Conservation (phyloP, 2,329 filamentous ascomycete species). For the Plenodomus biglobosus region DNA sequence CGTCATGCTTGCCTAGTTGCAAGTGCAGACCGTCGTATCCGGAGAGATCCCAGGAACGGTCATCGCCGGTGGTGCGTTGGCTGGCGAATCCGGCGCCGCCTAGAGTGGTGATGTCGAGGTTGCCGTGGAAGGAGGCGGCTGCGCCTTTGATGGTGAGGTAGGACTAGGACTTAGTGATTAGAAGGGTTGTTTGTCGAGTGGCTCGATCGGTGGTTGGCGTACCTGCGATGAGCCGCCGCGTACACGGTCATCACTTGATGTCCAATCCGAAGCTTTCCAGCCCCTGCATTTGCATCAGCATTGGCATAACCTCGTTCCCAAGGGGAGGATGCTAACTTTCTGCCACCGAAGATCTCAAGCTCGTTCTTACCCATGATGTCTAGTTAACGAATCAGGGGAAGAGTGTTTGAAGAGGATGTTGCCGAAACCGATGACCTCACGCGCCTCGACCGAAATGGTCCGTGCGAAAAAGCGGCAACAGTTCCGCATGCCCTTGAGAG, state of each 20-base stretch:
- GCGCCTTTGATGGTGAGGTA: slow-evolving; percentile 47
- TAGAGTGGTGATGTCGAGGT: slow-evolving; percentile 71
- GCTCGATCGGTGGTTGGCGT: slow-evolving; percentile 42
- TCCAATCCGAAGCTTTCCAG: slow-evolving; percentile 66
- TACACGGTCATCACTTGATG: slow-evolving; percentile 72
- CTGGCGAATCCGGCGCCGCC: slow-evolving; percentile 82
- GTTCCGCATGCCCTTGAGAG: background rate
- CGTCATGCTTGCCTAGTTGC: slow-evolving; percentile 56
- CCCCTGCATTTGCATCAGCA: slow-evolving; percentile 45
- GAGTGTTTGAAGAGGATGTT: background rate
- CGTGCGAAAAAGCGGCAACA: background rate
- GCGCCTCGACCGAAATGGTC: background rate
- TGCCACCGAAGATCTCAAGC: background rate
- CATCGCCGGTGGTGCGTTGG: slow-evolving; percentile 65
- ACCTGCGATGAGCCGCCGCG: slow-evolving; percentile 68
- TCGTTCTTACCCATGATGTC: background rate
- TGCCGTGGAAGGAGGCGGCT: slow-evolving; percentile 63
- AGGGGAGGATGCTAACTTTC: background rate
- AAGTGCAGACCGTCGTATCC: slow-evolving; percentile 63
- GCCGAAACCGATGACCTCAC: background rate
- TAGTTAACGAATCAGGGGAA: background rate
- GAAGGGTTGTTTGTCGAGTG: background rate
- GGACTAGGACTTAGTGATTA: slow-evolving; percentile 43
- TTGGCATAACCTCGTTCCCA: too few species aligned
- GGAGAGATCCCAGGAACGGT: slow-evolving; percentile 64